These are phyloP conservation scores for Draba incana DNA, from an alignment of 345 rosid genomes.

Conservation along the genomic window DNA sequence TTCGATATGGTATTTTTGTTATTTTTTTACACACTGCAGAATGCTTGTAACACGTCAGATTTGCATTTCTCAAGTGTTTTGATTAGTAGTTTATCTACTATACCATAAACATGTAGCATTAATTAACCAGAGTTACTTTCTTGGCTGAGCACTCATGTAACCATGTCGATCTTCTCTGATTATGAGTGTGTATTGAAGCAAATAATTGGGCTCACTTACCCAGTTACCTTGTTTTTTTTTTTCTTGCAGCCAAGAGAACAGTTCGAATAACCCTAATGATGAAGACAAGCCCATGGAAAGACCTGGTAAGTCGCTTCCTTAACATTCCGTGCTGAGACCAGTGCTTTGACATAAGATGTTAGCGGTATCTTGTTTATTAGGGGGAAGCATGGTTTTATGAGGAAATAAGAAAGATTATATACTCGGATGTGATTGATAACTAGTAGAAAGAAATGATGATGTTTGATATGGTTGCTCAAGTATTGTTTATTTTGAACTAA, in stretches of 20 bases:
- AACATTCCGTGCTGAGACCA: neutral
- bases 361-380: neutral
- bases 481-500: neutral
- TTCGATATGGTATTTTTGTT: neutral
- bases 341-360: too few species aligned
- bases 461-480: constrained; percentile 15
- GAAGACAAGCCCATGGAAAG: constrained; percentile 30
- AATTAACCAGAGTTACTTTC: neutral
- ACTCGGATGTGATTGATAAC: constrained; percentile 11
- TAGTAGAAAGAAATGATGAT: neutral
- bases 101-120: neutral
- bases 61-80: constrained; percentile 2
- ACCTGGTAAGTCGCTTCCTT: constrained; percentile 34
- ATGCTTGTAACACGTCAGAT: constrained; percentile 9
- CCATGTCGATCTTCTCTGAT: constrained; percentile 10
- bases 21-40: neutral
- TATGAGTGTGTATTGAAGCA: neutral
- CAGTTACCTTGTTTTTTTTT: neutral
- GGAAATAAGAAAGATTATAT: constrained; percentile 11
- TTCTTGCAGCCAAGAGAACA: constrained; percentile 36
- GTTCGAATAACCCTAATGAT: constrained; percentile 21
- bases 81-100: neutral
- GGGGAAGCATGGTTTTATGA: neutral
- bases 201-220: neutral
- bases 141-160: constrained; percentile 5